Base-by-base conservation (phyloP, 2,329 filamentous ascomycete genomes). In the Aspergillus cejpii region DNA sequence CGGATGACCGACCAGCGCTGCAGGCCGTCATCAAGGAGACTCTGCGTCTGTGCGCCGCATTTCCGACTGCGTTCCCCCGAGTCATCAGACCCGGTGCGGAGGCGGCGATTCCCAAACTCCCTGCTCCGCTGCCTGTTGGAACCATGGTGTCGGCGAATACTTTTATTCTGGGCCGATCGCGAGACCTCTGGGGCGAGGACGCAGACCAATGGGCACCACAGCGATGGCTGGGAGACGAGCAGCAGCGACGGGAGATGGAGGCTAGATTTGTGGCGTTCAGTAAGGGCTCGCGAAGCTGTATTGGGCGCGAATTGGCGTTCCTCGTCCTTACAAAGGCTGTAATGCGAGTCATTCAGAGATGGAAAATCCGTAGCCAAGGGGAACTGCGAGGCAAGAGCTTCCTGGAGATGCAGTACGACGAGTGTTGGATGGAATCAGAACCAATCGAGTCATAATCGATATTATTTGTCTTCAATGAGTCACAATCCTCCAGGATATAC, bases 21-120 rank as follows among this genome's bases (percentile, higher is more conserved):
- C 44, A 54, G 20, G 53, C 53, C 2, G 51, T 54, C 17, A 47
- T 55, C 36, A 55, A 52, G 23, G 53, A 55, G 29, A 52, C 53
- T 2, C 19, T 54, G 12, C 49, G 53, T 11, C 20, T 52, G 5
- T 23, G 33, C 11, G 29, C 47, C 8, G 42, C 47, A 5, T 54
- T 55, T 14, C 47, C 53, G 2, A 54, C 49, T 1, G 51, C 49
- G 2, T 54, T 55, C 31, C 53, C 53, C 15, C 51, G 53, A 1
- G 48, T 49, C 11, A 52, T 54, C 14, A 39, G n/a, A 10, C 34
- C 45, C 3, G 51, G 53, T 10, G 53, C 51, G 3, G 51, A 55
- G 34, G 44, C 14, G n/a, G 45, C 39, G 3, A 29, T 54, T 5
- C 43, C 48, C 7, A 39, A 17, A 12, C 36, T 51, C 10, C 26